Evolutionary conservation across 805 yeast species (phyloP).

Genomic region (Teunomyces gatunensis): DNA sequence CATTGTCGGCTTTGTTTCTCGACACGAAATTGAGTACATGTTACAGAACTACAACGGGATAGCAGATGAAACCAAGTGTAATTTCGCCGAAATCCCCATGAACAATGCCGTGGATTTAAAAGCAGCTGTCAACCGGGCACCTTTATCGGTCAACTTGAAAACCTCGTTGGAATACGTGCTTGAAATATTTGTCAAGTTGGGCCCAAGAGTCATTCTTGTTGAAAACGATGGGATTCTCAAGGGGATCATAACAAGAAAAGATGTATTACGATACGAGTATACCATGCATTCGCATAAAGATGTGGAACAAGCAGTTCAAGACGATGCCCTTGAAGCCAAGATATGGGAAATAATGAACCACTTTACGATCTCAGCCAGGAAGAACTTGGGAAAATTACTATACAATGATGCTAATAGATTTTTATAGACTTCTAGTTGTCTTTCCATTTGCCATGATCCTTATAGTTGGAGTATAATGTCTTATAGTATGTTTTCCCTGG

Average conservation of each 20-base stretch:
- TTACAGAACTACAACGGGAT: conserved; percentile 19
- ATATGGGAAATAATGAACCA: conserved; percentile 35
- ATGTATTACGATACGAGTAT: conserved; percentile 63
- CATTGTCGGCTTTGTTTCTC: conserved; percentile 46
- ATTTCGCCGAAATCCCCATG: conserved; percentile 10
- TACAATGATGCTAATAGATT: conserved; percentile 31
- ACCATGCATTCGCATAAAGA: conserved; percentile 22
- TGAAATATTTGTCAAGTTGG: conserved; percentile 71
- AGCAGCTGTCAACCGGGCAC: conserved; percentile 49
- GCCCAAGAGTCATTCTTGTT: conserved; percentile 73
- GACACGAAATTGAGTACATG: conserved; percentile 37
- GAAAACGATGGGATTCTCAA: conserved; percentile 57
- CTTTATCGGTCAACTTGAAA: conserved; percentile 54
- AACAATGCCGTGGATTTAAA: conserved; percentile 20
- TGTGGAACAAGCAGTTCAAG: conserved; percentile 12
- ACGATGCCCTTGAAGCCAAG: conserved; percentile 22
- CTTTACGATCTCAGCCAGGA: conserved; percentile 15
- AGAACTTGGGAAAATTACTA: conserved; percentile 28
- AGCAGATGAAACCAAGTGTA: conserved; percentile 16
- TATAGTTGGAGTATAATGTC: conserved; percentile 68
- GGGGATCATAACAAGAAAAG: conserved; percentile 87
- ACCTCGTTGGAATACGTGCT: conserved; percentile 60
- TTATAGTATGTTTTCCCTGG: conserved; percentile 69
- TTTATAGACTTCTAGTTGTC: conserved; percentile 34
- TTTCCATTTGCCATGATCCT: conserved; percentile 78